Evolutionary conservation across 805 yeast species (phyloP), one percentile per base, ranked within the genome.

Genomic region (Kodamaea restingae): DNA sequence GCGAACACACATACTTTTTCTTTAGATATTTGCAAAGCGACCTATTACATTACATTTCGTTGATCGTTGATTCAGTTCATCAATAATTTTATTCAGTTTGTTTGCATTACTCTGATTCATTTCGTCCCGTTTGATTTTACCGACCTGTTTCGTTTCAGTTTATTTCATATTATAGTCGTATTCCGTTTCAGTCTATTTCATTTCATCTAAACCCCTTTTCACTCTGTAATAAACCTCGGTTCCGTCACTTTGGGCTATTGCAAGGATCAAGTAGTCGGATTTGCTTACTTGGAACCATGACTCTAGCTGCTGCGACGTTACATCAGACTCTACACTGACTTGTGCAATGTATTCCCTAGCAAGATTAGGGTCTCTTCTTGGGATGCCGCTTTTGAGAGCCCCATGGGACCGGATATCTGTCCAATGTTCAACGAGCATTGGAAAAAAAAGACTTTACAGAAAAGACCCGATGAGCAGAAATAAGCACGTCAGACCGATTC

Each of bases 341-440:
- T 17, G 29, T 3, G 25, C 42, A 10, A 39, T 33, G 27, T 25
- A 33, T 22, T 39, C 42, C 10, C 42, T 27, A 3, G 9, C 36
- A 7, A 9, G 15, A 12, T 20, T 27, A 2, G n/a, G 30, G 9
- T 24, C 27, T 3, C 41, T 15, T 14, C 30, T 26, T 14, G 41
- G 41, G 12, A 34, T 34, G 20, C 42, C 42, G 30, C 28, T 17
- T 30, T 29, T 33, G n/a, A 39, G 32, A 6, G 15, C 15, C 11
- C 35, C 38, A 17, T 34, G 35, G 7, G n/a, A 21, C 11, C 21
- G 15, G 2, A 39, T 39, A 20, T 39, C 35, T 9, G n/a, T 34
- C 42, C 42, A 39, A 30, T 39, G 42, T 21, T 39, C 42, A 15
- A 24, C 18, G 31, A 39, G 31, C 42, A 39, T 39, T n/a, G 12